Percentiles rank a stretch among this genome's conserved stretches.
These are phyloP conservation scores for Ogataea chonburiensis DNA, from an alignment of 805 yeast genomes.

Conservation along the genomic window DNA sequence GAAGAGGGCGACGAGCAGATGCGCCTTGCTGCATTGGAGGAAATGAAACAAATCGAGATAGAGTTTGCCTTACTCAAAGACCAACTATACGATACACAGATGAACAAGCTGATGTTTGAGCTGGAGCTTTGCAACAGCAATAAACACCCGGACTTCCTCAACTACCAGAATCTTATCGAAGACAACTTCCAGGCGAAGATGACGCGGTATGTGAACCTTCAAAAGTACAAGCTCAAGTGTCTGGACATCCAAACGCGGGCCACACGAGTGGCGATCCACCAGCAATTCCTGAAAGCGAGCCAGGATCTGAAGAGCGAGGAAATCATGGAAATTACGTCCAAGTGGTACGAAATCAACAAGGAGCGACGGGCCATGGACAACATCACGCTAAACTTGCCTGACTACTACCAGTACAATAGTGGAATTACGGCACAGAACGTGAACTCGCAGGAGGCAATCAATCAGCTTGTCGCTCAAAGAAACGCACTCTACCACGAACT, in stretches of 20 bases:
- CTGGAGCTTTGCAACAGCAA: slow-evolving; percentile 84
- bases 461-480: slow-evolving; percentile 62
- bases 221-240: slow-evolving; percentile 69
- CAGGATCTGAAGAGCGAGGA: slow-evolving; percentile 65
- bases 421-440: slow-evolving; percentile 27
- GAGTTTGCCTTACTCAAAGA: slow-evolving; percentile 87
- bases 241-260: slow-evolving; percentile 81
- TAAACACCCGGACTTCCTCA: slow-evolving; percentile 84
- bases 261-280: slow-evolving; percentile 75
- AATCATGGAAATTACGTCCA: slow-evolving; percentile 70
- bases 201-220: slow-evolving; percentile 34
- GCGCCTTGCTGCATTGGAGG: slow-evolving; percentile 65
- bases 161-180: slow-evolving; percentile 68
- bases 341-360: slow-evolving; percentile 89
- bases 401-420: slow-evolving; percentile 37
- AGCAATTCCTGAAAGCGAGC: slow-evolving; percentile 67
- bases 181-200: slow-evolving; percentile 72
- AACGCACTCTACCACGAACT: slow-evolving; percentile 67
- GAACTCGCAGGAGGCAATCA: slow-evolving; percentile 23
- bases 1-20: slow-evolving; percentile 37
- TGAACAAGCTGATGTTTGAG: slow-evolving; percentile 75
- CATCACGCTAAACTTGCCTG: slow-evolving; percentile 51
- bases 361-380: slow-evolving; percentile 83
- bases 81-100: slow-evolving; percentile 77
- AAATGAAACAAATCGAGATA: slow-evolving; percentile 75